Base-by-base conservation (phyloP, 306 rosid genomes). In the Phaseolus lunatus region DNA sequence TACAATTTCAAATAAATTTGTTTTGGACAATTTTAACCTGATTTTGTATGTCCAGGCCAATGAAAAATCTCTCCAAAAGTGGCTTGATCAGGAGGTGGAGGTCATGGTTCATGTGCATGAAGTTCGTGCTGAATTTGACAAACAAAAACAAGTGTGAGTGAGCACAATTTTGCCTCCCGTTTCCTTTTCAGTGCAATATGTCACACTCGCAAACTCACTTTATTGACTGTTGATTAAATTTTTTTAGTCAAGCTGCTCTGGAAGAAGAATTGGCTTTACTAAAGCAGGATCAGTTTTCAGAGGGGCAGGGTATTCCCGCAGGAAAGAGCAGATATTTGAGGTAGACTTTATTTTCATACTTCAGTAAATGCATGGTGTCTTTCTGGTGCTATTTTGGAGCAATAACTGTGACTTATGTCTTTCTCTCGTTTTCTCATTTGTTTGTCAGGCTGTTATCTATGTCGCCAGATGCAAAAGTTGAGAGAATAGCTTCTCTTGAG, bases 71-170 rank as follows among this genome's bases (percentile, higher is more conserved):
- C 78, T 88, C 69, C 87, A 70, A 76, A 86, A 81, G 83, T 92
- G 95, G 97, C 91, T 89, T 72, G 97, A 92, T 81, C 94, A 89
- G 69, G 97, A 92, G 86, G 81, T 92, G 62, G 95, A 92, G 81
- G 97, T 89, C 82, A 73, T 85, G 78, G 91, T 92, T 70, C 84
- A 89, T 35, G 83, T 92, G 83, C 87, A 86, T 64, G 97, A 89
- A 89, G 97, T 92, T 50, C 97, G 91, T 59, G 84, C 85, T 44
- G 90, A 88, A 79, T 87, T 84, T 75, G 86, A 85, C 77, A 90
- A 85, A 86, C 97, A 92, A 84, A 88, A 83, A 16, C 87, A 85
- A 84, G 85, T 89, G 97, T 92, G 88, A 62, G 91, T 78, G 67
- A 75, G 77, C 63, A 50, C 19, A 43, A 15, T 62, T 67, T 70